Evolutionary conservation across 1,284 basidiomycete genomes (phyloP).

Genomic region (Phellopilus nigrolimitatus): DNA sequence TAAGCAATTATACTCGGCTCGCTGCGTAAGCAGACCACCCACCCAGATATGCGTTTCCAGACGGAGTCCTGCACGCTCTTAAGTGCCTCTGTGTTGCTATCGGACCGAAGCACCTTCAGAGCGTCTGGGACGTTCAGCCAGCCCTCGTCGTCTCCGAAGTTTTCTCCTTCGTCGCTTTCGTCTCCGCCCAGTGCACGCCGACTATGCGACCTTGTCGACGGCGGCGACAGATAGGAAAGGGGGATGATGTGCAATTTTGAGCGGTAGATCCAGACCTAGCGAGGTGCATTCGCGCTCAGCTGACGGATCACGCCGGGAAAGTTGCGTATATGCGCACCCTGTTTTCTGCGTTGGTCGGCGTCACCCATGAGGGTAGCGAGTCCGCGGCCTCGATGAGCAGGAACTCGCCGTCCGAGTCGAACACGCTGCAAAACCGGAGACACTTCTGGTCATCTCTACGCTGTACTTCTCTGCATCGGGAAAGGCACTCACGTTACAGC

Average conservation of each 20-base stretch:
- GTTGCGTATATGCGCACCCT: conserved; percentile 50
- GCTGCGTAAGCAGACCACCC: conserved; percentile 22
- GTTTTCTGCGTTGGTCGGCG: conserved; percentile 86
- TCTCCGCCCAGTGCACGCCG: conserved; percentile 40
- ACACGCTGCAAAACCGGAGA: conserved; percentile 45
- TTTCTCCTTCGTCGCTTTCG: conserved; percentile 46
- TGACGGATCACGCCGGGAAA: conserved; percentile 28
- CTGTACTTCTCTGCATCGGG: conserved; percentile 12
- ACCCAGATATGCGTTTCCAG: conserved; percentile 68
- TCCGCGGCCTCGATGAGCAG: conserved; percentile 96
- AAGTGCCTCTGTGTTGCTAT: conserved; percentile 53
- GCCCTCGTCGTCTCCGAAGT: conserved; percentile 38
- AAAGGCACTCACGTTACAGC: conserved; percentile 55
- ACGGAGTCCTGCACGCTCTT: conserved; percentile 54
- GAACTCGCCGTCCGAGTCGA: conserved; percentile 95
- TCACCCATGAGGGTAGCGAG: conserved; percentile 84
- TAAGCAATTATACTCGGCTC: conserved; percentile 16
- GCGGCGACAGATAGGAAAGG: conserved; percentile 64
- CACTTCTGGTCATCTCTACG: conserved; percentile 17
- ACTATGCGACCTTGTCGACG: conserved; percentile 45
- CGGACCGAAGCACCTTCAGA: conserved; percentile 56
- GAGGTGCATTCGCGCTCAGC: conserved; percentile 26
- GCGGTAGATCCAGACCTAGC: conserved; percentile 85
- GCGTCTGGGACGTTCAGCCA: conserved; percentile 64
- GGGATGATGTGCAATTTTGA: conserved; percentile 85